Conservation (phyloP, 208 protist species). For the Trypanosoma rangeli region DNA sequence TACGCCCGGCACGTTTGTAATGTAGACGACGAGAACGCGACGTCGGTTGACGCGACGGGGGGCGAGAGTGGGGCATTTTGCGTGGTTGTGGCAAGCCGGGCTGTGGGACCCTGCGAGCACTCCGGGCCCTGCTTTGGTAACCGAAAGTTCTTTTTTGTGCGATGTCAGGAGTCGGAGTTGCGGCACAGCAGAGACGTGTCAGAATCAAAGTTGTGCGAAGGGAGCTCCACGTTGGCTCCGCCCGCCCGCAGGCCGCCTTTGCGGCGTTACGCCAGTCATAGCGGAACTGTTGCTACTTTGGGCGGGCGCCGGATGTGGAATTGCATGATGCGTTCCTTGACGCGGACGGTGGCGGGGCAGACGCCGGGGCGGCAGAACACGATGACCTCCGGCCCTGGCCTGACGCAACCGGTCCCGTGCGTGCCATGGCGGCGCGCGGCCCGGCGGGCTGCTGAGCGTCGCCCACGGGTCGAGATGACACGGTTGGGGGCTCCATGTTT, state of each 20-base stretch:
- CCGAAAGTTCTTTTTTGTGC: conserved; percentile 73
- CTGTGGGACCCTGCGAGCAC: conserved; percentile 57
- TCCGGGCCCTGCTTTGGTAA: conserved; percentile 73
- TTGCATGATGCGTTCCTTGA: not conserved
- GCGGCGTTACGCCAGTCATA: not conserved
- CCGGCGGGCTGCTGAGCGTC: not conserved
- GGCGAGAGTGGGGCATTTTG: conserved; percentile 36
- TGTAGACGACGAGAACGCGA: conserved; percentile 31
- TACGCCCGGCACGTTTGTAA: conserved; percentile 40
- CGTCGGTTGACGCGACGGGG: not conserved
- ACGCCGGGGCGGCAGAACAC: not conserved
- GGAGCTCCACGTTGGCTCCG: not conserved
- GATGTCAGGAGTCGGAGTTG: not conserved
- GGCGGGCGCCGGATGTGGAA: not conserved
- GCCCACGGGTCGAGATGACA: not conserved
- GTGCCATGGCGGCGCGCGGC: not conserved
- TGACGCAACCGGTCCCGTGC: not conserved
- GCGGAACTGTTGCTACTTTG: not conserved
- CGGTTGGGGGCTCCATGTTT: not conserved
- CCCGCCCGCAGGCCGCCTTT: not conserved
- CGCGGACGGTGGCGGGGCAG: not conserved
- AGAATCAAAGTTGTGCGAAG: not conserved
- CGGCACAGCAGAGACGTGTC: not conserved
- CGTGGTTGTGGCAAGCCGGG: conserved; percentile 60
- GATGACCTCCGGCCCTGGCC: not conserved